A percentile compares a stretch with the other conserved stretches of the same genome.
These are phyloP conservation scores for Macroventuria anomochaeta DNA, from an alignment of 2,329 filamentous ascomycete species.

Conservation along the genomic window DNA sequence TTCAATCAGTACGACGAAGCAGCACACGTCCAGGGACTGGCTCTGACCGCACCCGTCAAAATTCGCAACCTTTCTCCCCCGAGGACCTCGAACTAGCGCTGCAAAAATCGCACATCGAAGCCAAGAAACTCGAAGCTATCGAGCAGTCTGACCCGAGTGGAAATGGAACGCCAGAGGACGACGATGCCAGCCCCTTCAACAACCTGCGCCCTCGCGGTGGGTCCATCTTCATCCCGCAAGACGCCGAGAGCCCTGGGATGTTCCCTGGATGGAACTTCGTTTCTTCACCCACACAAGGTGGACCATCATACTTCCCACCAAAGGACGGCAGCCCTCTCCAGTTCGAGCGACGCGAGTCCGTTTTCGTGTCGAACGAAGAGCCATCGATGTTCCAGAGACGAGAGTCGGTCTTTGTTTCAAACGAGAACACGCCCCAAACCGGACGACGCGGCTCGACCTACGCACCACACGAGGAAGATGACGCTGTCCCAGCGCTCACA, in stretches of 20 bases:
- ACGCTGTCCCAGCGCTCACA: slow-evolving; percentile 1
- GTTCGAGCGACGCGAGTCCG: slow-evolving; percentile 22
- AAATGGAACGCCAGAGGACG: slow-evolving; percentile 23
- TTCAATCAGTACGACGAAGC: slow-evolving; percentile 25
- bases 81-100: slow-evolving; percentile 55
- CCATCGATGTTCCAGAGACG: slow-evolving; percentile 1
- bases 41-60: slow-evolving; percentile 35
- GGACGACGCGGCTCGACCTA: slow-evolving; percentile 26
- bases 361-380: slow-evolving; percentile 4
- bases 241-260: slow-evolving; percentile 29
- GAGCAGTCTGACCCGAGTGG: slow-evolving; percentile 39
- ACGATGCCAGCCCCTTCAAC: slow-evolving; percentile 28
- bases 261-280: slow-evolving; percentile 19
- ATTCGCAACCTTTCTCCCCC: slow-evolving; percentile 51
- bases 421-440: slow-evolving; percentile 17
- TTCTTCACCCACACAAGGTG: slow-evolving; percentile 11
- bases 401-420: slow-evolving; percentile 22
- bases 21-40: slow-evolving; percentile 35
- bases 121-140: slow-evolving; percentile 32
- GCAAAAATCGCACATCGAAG: slow-evolving; percentile 48
- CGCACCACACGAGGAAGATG: slow-evolving; percentile 18
- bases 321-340: slow-evolving; percentile 20
- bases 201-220: slow-evolving; percentile 32
- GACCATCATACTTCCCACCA: slow-evolving; percentile 27
- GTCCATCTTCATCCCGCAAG: slow-evolving; percentile 35